Evolutionary conservation across 768 basidiomycete genomes (phyloP).

Genomic region (Tremella mesenterica): DNA sequence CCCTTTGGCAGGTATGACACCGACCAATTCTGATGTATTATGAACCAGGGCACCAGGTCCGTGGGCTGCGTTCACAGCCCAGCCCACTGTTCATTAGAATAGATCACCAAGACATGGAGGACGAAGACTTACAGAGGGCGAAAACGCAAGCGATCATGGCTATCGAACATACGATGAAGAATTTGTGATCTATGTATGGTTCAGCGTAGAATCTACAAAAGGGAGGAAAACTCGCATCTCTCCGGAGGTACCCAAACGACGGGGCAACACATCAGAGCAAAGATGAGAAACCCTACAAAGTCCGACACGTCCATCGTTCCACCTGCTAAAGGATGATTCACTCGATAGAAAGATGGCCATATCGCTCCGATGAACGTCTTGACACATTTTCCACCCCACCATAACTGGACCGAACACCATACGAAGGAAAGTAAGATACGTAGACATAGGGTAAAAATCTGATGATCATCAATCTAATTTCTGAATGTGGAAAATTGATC

Average conservation of each 20-base stretch:
- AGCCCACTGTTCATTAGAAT: background rate
- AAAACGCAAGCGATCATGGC: background rate
- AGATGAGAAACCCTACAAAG: background rate
- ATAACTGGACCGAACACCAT: background rate
- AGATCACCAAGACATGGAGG: background rate
- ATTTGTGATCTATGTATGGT: no score
- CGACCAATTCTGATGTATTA: slow-evolving; percentile 6
- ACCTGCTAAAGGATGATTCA: background rate
- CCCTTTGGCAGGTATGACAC: slow-evolving; percentile 18
- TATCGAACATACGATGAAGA: background rate
- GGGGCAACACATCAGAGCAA: background rate
- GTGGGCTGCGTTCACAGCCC: background rate
- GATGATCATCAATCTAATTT: background rate
- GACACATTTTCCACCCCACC: background rate
- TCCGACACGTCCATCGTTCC: background rate
- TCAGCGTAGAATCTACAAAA: no score
- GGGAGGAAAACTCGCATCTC: background rate
- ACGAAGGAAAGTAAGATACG: slow-evolving; percentile 1
- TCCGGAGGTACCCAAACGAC: background rate
- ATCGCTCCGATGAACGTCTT: background rate
- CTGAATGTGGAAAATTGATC: background rate
- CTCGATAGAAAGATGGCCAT: background rate
- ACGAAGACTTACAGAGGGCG: background rate
- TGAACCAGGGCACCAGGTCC: background rate
- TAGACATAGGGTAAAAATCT: background rate